Percentiles rank a stretch among this genome's conserved stretches.
Conservation (phyloP, 257 asterid species). For the Datura wrightii region DNA sequence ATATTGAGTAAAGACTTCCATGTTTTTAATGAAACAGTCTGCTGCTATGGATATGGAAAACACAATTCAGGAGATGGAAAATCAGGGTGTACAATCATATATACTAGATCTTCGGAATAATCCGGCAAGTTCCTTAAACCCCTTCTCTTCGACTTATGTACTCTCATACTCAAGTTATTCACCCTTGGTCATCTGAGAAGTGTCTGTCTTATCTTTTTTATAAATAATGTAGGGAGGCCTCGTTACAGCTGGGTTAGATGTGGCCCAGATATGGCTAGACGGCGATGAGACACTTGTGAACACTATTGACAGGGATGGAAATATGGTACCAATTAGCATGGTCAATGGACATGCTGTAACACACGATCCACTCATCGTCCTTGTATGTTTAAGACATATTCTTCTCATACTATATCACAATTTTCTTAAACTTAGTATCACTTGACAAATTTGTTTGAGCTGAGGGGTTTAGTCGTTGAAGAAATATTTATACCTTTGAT, state of each 20-base stretch:
- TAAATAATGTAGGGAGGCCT: conserved; percentile 73
- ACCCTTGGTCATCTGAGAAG: neutral
- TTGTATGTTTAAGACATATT: conserved; percentile 51
- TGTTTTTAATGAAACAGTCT: conserved; percentile 51
- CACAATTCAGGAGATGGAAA: conserved; percentile 79
- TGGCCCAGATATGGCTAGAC: conserved; percentile 94
- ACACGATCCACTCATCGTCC: conserved; percentile 86
- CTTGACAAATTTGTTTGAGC: neutral
- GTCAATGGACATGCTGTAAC: conserved; percentile 83
- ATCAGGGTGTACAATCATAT: conserved; percentile 88
- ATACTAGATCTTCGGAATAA: conserved; percentile 91
- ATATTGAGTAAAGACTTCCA: neutral
- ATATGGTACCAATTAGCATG: conserved; percentile 78
- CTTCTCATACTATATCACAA: neutral
- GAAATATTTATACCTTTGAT: neutral
- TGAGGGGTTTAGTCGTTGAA: neutral
- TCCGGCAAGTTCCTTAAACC: conserved; percentile 57
- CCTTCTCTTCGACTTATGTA: neutral
- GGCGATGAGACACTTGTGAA: conserved; percentile 89
- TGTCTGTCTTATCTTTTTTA: conserved; percentile 18
- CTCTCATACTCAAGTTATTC: neutral
- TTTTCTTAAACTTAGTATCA: neutral
- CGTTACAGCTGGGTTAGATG: conserved; percentile 93
- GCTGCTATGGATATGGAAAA: conserved; percentile 91
- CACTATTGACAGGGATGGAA: conserved; percentile 85